Evolutionary conservation across 768 basidiomycete genomes (phyloP).

Genomic region (Tricholoma matsutake): DNA sequence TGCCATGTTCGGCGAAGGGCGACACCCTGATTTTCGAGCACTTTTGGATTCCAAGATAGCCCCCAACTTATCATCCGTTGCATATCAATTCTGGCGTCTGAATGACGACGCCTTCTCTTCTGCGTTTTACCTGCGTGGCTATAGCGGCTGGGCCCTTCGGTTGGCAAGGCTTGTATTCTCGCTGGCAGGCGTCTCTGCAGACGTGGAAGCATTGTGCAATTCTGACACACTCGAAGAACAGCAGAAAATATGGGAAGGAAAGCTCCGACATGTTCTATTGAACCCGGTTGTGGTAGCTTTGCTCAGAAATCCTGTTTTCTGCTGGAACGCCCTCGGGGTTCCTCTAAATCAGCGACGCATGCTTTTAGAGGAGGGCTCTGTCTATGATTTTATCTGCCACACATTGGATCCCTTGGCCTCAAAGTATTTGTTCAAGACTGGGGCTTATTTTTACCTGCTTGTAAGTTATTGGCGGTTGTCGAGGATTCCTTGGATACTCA

Average conservation of each 20-base stretch:
- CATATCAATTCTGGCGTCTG: slow-evolving; percentile 76
- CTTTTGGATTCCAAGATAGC: slow-evolving; percentile 61
- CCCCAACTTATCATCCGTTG: slow-evolving; percentile 65
- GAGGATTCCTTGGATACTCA: neutral
- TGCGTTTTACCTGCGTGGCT: slow-evolving; percentile 68
- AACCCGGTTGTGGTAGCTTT: slow-evolving; percentile 55
- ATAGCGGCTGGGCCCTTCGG: slow-evolving; percentile 65
- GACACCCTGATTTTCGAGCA: slow-evolving; percentile 53
- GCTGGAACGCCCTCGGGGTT: slow-evolving; percentile 80
- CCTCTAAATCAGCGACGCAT: slow-evolving; percentile 66
- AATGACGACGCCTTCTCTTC: slow-evolving; percentile 49
- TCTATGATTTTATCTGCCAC: slow-evolving; percentile 49
- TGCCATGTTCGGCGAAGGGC: slow-evolving; percentile 63
- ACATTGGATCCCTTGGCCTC: slow-evolving; percentile 49
- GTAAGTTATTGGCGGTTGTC: slow-evolving; percentile 25
- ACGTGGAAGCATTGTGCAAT: slow-evolving; percentile 54
- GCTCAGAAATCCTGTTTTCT: slow-evolving; percentile 52
- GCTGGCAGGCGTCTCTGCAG: slow-evolving; percentile 53
- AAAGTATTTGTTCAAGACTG: slow-evolving; percentile 53
- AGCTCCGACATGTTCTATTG: slow-evolving; percentile 59
- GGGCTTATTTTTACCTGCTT: slow-evolving; percentile 63
- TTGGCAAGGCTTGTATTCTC: slow-evolving; percentile 56
- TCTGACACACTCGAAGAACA: slow-evolving; percentile 57
- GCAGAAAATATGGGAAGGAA: slow-evolving; percentile 56
- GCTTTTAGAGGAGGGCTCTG: slow-evolving; percentile 49